Percentiles rank a stretch among this genome's conserved stretches.
Evolutionary conservation across 208 protist genomes (phyloP).

Genomic region (Leishmania major): DNA sequence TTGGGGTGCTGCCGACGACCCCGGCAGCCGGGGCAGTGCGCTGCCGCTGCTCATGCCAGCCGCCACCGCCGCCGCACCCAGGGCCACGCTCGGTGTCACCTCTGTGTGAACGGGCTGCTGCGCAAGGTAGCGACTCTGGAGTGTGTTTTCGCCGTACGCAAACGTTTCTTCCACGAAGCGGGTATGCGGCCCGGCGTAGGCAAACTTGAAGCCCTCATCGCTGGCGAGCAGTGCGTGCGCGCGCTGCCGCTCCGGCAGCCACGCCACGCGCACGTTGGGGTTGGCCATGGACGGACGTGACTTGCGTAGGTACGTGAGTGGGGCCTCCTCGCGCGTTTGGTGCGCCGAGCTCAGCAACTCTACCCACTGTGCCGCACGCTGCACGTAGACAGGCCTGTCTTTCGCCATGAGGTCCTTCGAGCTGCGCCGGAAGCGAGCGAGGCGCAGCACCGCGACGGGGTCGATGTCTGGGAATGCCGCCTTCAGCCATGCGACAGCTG

Average conservation of each 20-base stretch:
- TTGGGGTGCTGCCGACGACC: conserved; percentile 14
- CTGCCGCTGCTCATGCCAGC: conserved; percentile 10
- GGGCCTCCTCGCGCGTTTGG: conserved; percentile 60
- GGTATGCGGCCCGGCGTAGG: conserved; percentile 43
- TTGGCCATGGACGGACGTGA: conserved; percentile 72
- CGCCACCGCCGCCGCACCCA: conserved; percentile 9
- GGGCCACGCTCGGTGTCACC: conserved; percentile 40
- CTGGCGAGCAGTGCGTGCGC: conserved; percentile 62
- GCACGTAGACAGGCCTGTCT: conserved; percentile 65
- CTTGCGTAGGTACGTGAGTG: conserved; percentile 87
- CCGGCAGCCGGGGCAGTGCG: not conserved
- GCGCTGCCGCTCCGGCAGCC: conserved; percentile 54
- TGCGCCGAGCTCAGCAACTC: conserved; percentile 66
- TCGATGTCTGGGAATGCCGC: conserved; percentile 74
- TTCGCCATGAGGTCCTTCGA: conserved; percentile 75
- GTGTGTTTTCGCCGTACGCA: conserved; percentile 62
- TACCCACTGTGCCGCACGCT: conserved; percentile 72
- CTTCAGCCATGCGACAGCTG: conserved; percentile 62
- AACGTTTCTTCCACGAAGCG: conserved; percentile 86
- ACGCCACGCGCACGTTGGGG: conserved; percentile 80
- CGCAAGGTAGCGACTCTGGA: conserved; percentile 71
- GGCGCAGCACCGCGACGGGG: conserved; percentile 63
- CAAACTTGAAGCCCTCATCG: conserved; percentile 79
- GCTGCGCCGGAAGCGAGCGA: conserved; percentile 66
- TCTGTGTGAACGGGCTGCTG: conserved; percentile 77